Evolutionary conservation across 257 asterid species (phyloP), one percentile per base, ranked within the genome.

Genomic region (Jacaranda copaia): DNA sequence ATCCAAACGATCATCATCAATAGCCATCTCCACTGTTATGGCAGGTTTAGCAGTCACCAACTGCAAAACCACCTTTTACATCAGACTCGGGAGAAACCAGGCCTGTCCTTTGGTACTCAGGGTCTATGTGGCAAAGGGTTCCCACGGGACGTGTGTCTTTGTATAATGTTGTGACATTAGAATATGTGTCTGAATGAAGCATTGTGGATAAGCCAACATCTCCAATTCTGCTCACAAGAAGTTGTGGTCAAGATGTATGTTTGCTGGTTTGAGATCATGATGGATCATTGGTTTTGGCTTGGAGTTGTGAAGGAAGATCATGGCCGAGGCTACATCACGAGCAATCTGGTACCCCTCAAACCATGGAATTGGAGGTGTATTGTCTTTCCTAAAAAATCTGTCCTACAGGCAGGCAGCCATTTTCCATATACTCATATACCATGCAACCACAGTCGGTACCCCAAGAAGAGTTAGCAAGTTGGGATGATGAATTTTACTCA

Each of bases 91-190:
- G 84, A 7, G 91, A 85, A 67, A 90, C 70, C 20, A 76, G 53
- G 48, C 96, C 96, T 0, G 91, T 86, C 81, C 92, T 73, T 64
- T 83, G 93, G 70, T 90, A 88, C 62, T 90, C 96, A 1, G 96
- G 93, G 46, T 90, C 96, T 32, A 86, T 90, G 49, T 86, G 88
- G 80, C 88, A 83, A 59, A 88, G 83, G 36, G 93, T 88, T 48
- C 93, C 93, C 5, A 84, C 89, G 35, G 81, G 91, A 38, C 84
- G 70, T 1, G 93, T 85, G 77, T 83, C 86, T 61, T 80, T 81
- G 81, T 71, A 83, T 32, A 77, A 36, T 12, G 73, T 75, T 71
- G 79, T 45, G 72, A 55, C 58, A 51, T 72, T 66, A 3, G 2
- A 25, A 25, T 66, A 15, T 12, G 84, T 32, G 42, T 79, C 85